Evolutionary conservation across 805 yeast species (phyloP).

Genomic region (Metschnikowia henanensis): DNA sequence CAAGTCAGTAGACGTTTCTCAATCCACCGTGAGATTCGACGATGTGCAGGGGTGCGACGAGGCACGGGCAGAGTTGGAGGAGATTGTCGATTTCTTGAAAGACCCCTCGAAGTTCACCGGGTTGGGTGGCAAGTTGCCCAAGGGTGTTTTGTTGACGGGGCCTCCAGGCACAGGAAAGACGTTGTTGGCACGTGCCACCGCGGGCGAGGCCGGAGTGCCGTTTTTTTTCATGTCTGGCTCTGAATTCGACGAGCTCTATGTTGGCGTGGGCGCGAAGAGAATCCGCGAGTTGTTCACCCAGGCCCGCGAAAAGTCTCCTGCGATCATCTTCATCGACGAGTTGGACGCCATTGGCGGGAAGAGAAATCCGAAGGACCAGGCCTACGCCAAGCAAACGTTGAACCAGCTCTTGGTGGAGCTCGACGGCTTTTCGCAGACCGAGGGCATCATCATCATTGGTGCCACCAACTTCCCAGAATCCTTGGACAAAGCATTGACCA

Average conservation of each 20-base stretch:
- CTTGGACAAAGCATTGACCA: slow-evolving; percentile 92
- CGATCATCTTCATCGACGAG: slow-evolving; percentile 96
- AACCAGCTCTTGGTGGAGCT: slow-evolving; percentile 94
- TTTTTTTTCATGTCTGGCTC: slow-evolving; percentile 98
- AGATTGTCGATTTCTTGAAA: slow-evolving; percentile 94
- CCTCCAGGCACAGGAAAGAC: slow-evolving; percentile 99
- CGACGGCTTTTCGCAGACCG: slow-evolving; percentile 91
- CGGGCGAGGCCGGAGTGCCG: slow-evolving; percentile 99
- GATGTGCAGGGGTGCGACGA: slow-evolving; percentile 99
- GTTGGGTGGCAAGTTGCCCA: slow-evolving; percentile 95
- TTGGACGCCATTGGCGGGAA: slow-evolving; percentile 98
- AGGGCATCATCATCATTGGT: slow-evolving; percentile 94
- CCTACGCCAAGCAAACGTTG: slow-evolving; percentile 95
- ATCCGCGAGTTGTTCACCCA: slow-evolving; percentile 92
- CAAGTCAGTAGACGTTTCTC: slow-evolving; percentile 78
- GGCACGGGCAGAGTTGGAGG: slow-evolving; percentile 96
- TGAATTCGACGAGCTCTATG: slow-evolving; percentile 96
- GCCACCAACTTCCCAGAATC: slow-evolving; percentile 99
- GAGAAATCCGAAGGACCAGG: slow-evolving; percentile 96
- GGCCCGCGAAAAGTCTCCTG: slow-evolving; percentile 95
- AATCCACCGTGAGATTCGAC: slow-evolving; percentile 81
- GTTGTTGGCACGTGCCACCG: slow-evolving; percentile 93
- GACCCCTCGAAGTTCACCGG: slow-evolving; percentile 97
- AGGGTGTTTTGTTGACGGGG: slow-evolving; percentile 94
- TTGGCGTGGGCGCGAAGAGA: slow-evolving; percentile 98